Conservation (phyloP, 75 land plant species). For the Pinus taeda region DNA sequence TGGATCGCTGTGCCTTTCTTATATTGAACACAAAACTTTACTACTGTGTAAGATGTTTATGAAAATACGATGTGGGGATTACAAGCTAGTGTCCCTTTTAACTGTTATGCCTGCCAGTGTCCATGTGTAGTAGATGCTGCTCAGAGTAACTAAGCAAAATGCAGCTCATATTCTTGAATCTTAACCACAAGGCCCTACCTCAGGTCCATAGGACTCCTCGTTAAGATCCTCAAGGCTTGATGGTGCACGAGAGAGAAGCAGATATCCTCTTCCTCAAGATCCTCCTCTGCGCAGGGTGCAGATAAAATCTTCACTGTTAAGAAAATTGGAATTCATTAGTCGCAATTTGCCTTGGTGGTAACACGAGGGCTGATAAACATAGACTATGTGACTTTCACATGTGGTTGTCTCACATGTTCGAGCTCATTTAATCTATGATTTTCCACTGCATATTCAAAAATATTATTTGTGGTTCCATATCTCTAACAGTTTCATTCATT, state of each 20-base stretch:
- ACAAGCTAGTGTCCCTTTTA: too few species aligned
- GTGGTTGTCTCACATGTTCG: not conserved
- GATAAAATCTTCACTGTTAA: not conserved
- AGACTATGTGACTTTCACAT: not conserved
- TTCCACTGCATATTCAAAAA: not conserved
- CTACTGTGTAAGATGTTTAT: too few species aligned
- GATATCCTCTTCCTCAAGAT: not conserved
- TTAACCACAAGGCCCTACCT: too few species aligned
- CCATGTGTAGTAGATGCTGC: too few species aligned
- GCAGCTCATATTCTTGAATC: too few species aligned
- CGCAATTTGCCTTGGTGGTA: not conserved
- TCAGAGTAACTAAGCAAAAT: too few species aligned
- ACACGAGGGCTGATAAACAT: not conserved
- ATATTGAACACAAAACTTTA: too few species aligned
- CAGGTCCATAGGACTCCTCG: not conserved
- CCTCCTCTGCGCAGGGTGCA: not conserved
- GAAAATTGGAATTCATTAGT: not conserved
- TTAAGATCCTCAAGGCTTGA: not conserved
- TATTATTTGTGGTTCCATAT: not conserved
- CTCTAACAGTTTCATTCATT: not conserved
- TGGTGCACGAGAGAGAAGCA: not conserved
- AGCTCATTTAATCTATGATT: not conserved
- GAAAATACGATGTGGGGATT: too few species aligned
- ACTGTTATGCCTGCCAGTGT: too few species aligned
- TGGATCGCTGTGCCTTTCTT: too few species aligned